These are phyloP conservation scores for Suhomyces pyralidae DNA, from an alignment of 805 yeast species.

Conservation along the genomic window DNA sequence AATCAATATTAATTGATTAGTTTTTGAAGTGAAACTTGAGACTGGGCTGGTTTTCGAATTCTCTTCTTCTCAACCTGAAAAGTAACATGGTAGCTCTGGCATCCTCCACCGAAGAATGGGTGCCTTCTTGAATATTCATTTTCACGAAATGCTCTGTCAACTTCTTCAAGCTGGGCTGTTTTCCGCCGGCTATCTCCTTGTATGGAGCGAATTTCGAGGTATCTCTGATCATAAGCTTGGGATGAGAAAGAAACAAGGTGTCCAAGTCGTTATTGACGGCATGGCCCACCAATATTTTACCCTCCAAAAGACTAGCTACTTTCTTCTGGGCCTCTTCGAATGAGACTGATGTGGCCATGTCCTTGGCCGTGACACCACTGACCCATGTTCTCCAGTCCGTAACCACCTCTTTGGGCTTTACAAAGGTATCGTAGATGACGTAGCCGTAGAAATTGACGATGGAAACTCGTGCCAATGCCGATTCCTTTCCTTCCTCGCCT, in stretches of 20 bases:
- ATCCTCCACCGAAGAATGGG: conserved; percentile 88
- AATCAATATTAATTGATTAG: not conserved
- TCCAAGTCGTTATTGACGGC: conserved; percentile 78
- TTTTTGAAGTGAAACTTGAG: conserved; percentile 1
- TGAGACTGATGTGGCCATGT: conserved; percentile 64
- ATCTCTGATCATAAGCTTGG: conserved; percentile 62
- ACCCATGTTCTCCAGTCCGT: conserved; percentile 94
- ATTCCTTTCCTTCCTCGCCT: conserved; percentile 66
- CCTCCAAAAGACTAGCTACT: conserved; percentile 51
- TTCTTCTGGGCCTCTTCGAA: conserved; percentile 64
- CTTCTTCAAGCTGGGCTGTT: conserved; percentile 70
- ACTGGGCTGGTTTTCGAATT: conserved; percentile 46
- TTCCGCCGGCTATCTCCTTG: conserved; percentile 58
- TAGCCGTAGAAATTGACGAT: conserved; percentile 81
- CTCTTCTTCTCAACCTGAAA: conserved; percentile 60
- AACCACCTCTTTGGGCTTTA: conserved; percentile 69
- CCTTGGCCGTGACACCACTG: conserved; percentile 73
- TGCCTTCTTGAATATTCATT: conserved; percentile 63
- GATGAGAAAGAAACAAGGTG: conserved; percentile 65
- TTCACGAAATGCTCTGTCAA: conserved; percentile 56
- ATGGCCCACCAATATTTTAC: conserved; percentile 74
- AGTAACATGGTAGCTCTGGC: conserved; percentile 84
- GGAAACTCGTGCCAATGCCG: conserved; percentile 83
- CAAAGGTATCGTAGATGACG: conserved; percentile 68
- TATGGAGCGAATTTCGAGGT: conserved; percentile 65